These are phyloP conservation scores for Heracleum sosnowskyi DNA, from an alignment of 129 eudicot genomes.

Conservation along the genomic window DNA sequence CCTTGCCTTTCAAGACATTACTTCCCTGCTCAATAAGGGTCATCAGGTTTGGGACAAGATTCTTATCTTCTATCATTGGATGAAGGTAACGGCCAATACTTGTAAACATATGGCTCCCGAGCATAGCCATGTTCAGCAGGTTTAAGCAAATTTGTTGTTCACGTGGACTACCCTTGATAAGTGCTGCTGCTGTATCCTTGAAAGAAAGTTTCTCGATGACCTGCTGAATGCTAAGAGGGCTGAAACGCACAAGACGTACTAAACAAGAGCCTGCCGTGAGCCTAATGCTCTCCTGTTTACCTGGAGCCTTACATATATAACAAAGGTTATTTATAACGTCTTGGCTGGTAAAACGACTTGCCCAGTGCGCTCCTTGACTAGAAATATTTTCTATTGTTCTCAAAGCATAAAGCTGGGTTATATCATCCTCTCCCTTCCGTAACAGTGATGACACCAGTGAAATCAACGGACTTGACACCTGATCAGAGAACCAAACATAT, in stretches of 20 bases:
- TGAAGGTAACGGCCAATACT: slow-evolving; percentile 63
- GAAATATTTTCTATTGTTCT: slow-evolving; percentile 90
- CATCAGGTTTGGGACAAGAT: slow-evolving; percentile 57
- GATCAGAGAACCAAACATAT: slow-evolving; percentile 14
- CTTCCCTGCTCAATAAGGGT: slow-evolving; percentile 79
- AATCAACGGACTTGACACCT: slow-evolving; percentile 76
- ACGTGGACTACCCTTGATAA: slow-evolving; percentile 68
- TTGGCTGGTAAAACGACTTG: slow-evolving; percentile 72
- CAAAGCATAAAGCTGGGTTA: slow-evolving; percentile 84
- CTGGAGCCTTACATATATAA: slow-evolving; percentile 74
- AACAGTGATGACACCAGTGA: slow-evolving; percentile 69
- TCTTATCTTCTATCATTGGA: slow-evolving; percentile 82
- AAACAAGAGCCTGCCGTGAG: slow-evolving; percentile 93
- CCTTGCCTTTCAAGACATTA: slow-evolving; percentile 78
- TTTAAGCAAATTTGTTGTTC: slow-evolving; percentile 95
- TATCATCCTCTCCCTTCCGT: slow-evolving; percentile 90
- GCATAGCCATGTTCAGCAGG: slow-evolving; percentile 73
- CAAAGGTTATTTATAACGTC: slow-evolving; percentile 79
- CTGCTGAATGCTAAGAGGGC: slow-evolving; percentile 63
- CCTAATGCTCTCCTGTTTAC: slow-evolving; percentile 74
- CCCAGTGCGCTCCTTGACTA: slow-evolving; percentile 97
- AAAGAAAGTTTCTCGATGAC: slow-evolving; percentile 73
- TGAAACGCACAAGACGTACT: slow-evolving; percentile 76
- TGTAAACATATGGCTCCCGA: slow-evolving; percentile 59
- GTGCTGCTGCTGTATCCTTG: slow-evolving; percentile 62